Percentiles rank a stretch among this genome's conserved stretches.
Conservation (phyloP, 257 asterid genomes). For the Handroanthus guayacan region DNA sequence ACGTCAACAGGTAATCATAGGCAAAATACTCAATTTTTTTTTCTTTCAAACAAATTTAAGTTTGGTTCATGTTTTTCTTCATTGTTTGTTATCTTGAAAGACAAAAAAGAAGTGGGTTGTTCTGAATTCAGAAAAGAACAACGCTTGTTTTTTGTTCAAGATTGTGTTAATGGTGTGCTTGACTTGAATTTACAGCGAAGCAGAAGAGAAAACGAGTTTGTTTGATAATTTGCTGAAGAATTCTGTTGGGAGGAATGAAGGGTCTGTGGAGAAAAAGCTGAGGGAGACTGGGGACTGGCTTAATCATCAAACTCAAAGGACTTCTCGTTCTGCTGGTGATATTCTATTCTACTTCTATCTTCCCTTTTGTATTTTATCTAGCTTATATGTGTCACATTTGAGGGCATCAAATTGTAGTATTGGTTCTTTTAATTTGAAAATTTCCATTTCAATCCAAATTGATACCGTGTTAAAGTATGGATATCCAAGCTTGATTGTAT, state of each 20-base stretch:
- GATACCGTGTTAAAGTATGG: not conserved
- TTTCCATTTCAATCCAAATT: not conserved
- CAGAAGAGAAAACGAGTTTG: constrained; percentile 43
- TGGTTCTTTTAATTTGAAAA: not conserved
- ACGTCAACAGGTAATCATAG: constrained; percentile 50
- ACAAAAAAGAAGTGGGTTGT: not conserved
- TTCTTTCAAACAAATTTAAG: not conserved
- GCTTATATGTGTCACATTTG: not conserved
- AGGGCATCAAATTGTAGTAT: not conserved
- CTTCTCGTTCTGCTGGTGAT: constrained; percentile 61
- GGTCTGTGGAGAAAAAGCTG: constrained; percentile 71
- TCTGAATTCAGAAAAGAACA: not conserved
- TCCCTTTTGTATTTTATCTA: not conserved
- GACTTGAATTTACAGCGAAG: constrained; percentile 42
- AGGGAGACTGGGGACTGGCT: constrained; percentile 87
- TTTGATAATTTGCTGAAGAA: constrained; percentile 54
- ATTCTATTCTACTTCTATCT: not conserved
- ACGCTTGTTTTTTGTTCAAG: not conserved
- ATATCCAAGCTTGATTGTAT: not conserved
- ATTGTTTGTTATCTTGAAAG: not conserved
- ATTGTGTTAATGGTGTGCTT: not conserved
- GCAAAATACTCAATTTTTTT: not conserved
- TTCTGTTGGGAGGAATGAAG: constrained; percentile 63
- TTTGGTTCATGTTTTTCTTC: not conserved
- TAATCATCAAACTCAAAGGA: constrained; percentile 48